phyloP scores from a whole-genome alignment of 352 stramenopile species.

The Blastocystis sp. region DNA sequence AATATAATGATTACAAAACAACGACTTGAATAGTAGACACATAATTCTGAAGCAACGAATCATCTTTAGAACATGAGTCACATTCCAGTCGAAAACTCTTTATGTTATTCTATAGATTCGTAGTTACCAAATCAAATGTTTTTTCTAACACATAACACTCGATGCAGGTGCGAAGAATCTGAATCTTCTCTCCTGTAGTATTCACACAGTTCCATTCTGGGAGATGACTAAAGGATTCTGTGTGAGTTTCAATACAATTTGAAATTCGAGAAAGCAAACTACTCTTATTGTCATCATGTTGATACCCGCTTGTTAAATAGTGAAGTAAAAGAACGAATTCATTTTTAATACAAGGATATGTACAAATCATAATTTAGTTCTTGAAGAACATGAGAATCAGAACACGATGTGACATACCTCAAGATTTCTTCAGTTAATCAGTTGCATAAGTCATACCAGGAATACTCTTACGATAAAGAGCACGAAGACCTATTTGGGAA shows the following conservation, averaged over 20 bases:
- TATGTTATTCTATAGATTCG: background rate
- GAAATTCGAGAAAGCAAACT: background rate
- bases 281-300: background rate
- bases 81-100: background rate
- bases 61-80: background rate
- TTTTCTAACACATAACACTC: background rate
- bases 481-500: background rate
- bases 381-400: background rate
- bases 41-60: background rate
- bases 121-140: background rate
- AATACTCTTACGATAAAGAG: slow-evolving; percentile 32
- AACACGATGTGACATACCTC: background rate
- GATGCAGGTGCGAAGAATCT: slow-evolving; percentile 19
- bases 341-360: background rate
- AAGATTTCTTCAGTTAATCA: slow-evolving; percentile 19
- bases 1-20: background rate
- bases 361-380: background rate
- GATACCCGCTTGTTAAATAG: background rate
- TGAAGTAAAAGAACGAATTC: background rate
- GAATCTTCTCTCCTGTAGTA: background rate
- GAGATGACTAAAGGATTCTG: background rate
- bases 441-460: background rate
- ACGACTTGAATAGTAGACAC: background rate
- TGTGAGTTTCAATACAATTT: background rate
- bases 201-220: background rate